Evolutionary conservation across 2,329 filamentous ascomycete genomes (phyloP).

Genomic region (Cercospora nicotianae): DNA sequence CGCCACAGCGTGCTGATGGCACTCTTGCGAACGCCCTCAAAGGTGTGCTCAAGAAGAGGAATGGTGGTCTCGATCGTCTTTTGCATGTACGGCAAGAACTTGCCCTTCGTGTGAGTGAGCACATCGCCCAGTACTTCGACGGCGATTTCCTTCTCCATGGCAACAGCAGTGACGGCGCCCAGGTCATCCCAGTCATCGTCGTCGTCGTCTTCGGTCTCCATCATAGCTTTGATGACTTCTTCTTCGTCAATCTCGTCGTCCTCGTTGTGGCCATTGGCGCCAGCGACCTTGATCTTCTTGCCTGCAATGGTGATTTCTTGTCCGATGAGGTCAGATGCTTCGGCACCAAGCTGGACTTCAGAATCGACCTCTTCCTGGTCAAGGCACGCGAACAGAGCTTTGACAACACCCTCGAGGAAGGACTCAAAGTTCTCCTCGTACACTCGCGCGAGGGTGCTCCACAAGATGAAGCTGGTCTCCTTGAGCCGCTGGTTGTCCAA

Average conservation of each 20-base stretch:
- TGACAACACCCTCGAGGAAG: slow-evolving; percentile 75
- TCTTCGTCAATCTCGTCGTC: slow-evolving; percentile 61
- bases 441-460: slow-evolving; percentile 91
- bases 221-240: slow-evolving; percentile 51
- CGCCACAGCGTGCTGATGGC: slow-evolving; percentile 90
- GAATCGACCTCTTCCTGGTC: slow-evolving; percentile 85
- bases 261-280: slow-evolving; percentile 50
- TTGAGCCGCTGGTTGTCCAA: slow-evolving; percentile 87
- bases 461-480: slow-evolving; percentile 96
- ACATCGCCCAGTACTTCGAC: slow-evolving; percentile 93
- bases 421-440: slow-evolving; percentile 81
- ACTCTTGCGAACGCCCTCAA: slow-evolving; percentile 91
- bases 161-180: slow-evolving; percentile 80
- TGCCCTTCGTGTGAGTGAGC: slow-evolving; percentile 78
- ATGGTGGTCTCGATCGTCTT: slow-evolving; percentile 80
- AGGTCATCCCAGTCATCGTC: slow-evolving; percentile 83
- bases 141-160: slow-evolving; percentile 95
- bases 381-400: slow-evolving; percentile 78
- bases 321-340: slow-evolving; percentile 71
- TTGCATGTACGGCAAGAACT: slow-evolving; percentile 82
- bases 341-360: slow-evolving; percentile 72
- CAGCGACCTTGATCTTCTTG: slow-evolving; percentile 80
- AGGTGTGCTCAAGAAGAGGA: slow-evolving; percentile 80
- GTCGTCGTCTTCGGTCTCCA: slow-evolving; percentile 54
- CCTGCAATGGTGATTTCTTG: slow-evolving; percentile 75